Conservation (phyloP, 1,284 basidiomycete genomes). For the Ceratorhiza oryzae-sativae region DNA sequence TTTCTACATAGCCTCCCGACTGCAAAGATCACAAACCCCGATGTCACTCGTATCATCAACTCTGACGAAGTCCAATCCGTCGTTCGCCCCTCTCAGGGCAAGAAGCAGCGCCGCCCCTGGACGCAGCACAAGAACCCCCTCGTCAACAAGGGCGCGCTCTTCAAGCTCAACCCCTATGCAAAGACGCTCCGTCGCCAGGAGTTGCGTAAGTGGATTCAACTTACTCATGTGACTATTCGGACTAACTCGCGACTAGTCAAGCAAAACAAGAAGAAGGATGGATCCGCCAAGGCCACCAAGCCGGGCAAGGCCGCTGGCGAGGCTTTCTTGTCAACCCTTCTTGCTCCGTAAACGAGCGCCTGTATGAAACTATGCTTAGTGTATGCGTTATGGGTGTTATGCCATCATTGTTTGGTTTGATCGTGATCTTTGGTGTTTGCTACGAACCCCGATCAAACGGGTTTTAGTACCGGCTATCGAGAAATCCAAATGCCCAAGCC, state of each 20-base stretch:
- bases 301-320: constrained; percentile 73
- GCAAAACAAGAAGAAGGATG: constrained; percentile 79
- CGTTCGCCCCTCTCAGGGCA: constrained; percentile 83
- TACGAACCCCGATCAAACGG: neutral
- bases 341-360: constrained; percentile 70
- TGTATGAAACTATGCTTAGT: constrained; percentile 13
- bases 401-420: constrained; percentile 20
- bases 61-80: constrained; percentile 96
- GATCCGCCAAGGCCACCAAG: constrained; percentile 70
- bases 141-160: constrained; percentile 94
- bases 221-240: neutral
- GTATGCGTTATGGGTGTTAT: constrained; percentile 38
- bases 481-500: too few relatives aligned
- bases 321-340: constrained; percentile 86
- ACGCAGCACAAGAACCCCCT: constrained; percentile 99
- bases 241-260: too few relatives aligned
- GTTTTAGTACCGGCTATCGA: neutral
- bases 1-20: constrained; percentile 71
- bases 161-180: constrained; percentile 99
- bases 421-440: neutral
- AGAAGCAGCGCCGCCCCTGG: constrained; percentile 90
- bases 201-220: constrained; percentile 64
- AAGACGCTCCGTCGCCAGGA: constrained; percentile 91
- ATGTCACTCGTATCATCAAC: constrained; percentile 98
- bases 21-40: constrained; percentile 97